Evolutionary conservation across 208 protist genomes (phyloP).

Genomic region (Acanthamoeba rhysodes): DNA sequence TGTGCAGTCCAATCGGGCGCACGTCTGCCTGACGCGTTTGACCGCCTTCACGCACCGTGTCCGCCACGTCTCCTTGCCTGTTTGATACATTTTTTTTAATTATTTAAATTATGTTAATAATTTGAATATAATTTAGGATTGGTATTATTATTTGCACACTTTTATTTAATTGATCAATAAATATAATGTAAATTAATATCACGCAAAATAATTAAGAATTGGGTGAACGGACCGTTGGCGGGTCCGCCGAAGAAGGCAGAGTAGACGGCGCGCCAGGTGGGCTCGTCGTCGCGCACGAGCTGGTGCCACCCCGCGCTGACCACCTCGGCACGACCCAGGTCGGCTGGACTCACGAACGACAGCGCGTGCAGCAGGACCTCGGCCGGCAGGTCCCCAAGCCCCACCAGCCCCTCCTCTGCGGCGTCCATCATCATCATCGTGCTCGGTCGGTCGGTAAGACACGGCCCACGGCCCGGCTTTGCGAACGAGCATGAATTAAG

Average conservation of each 20-base stretch:
- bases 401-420: too few relatives aligned
- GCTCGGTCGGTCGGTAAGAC: too few relatives aligned
- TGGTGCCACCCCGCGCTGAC: not conserved
- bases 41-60: not conserved
- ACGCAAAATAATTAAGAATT: not conserved
- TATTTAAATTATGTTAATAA: too few relatives aligned
- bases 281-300: not conserved
- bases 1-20: not conserved
- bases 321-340: not conserved
- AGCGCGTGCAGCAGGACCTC: not conserved
- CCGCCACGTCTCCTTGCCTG: not conserved
- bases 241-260: not conserved
- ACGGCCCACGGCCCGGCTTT: too few relatives aligned
- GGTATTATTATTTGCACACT: too few relatives aligned
- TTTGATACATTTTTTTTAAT: not conserved
- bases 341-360: not conserved
- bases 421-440: too few relatives aligned
- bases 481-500: too few relatives aligned
- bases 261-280: not conserved
- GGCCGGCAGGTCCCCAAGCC: not conserved
- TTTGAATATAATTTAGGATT: not conserved
- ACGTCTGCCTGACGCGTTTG: not conserved
- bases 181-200: not conserved
- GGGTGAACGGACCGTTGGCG: not conserved
- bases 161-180: too few relatives aligned